These are phyloP conservation scores for Salvia hispanica DNA, from an alignment of 257 asterid species.

Conservation along the genomic window DNA sequence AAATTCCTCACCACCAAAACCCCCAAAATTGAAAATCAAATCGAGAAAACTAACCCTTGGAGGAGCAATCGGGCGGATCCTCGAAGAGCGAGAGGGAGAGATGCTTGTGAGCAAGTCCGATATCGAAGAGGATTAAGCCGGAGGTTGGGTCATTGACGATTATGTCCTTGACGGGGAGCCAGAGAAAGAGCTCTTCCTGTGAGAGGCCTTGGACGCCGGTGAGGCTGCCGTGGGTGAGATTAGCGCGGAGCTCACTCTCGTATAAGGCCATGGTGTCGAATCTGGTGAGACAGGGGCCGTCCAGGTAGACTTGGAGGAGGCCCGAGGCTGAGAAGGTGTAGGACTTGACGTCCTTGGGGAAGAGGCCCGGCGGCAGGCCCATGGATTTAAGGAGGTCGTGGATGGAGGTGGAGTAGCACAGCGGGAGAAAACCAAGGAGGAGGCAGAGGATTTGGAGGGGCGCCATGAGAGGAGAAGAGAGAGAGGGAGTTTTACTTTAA, in stretches of 20 bases:
- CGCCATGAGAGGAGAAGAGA: slow-evolving; percentile 43
- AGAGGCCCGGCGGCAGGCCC: slow-evolving; percentile 85
- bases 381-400: slow-evolving; percentile 74
- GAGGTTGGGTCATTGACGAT: slow-evolving; percentile 73
- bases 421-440: slow-evolving; percentile 25
- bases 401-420: slow-evolving; percentile 47
- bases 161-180: slow-evolving; percentile 90
- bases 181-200: slow-evolving; percentile 88
- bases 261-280: slow-evolving; percentile 89
- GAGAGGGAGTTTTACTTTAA: slow-evolving; percentile 32
- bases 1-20: not conserved
- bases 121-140: slow-evolving; percentile 78
- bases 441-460: slow-evolving; percentile 23
- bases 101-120: slow-evolving; percentile 86
- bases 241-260: slow-evolving; percentile 72
- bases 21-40: too few species aligned
- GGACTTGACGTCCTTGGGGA: slow-evolving; percentile 72
- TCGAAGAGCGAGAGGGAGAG: slow-evolving; percentile 85
- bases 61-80: slow-evolving; percentile 79
- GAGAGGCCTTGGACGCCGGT: slow-evolving; percentile 78
- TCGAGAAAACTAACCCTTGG: slow-evolving; percentile 35
- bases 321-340: slow-evolving; percentile 64
- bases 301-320: slow-evolving; percentile 69
- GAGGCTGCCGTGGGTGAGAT: slow-evolving; percentile 76
- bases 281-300: slow-evolving; percentile 80